phyloP scores from a whole-genome alignment of 208 protist species.

The Trypanosoma grayi region DNA sequence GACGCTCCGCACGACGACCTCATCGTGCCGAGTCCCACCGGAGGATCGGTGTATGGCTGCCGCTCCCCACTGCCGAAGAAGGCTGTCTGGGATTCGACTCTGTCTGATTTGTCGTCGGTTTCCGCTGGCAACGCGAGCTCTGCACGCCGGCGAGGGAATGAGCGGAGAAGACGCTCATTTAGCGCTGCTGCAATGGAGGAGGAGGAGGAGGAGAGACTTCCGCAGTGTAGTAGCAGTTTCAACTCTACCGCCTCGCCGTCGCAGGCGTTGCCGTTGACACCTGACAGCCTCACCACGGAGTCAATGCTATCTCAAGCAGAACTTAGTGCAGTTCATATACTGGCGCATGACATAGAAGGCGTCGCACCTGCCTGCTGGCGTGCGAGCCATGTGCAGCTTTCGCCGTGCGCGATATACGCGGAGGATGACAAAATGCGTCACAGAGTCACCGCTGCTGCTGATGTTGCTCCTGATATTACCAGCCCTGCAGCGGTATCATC shows the following conservation, averaged over 20 bases:
- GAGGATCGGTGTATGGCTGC: neutral
- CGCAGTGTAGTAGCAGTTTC: no score
- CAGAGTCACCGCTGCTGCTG: no score
- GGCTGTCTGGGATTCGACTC: neutral
- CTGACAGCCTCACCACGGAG: neutral
- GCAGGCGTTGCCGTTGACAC: neutral
- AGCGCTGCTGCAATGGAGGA: neutral
- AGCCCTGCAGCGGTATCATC: no score
- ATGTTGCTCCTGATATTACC: no score
- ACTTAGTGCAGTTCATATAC: conserved; percentile 8
- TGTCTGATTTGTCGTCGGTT: neutral
- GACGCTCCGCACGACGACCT: neutral
- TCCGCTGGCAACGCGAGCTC: neutral
- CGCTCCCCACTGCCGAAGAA: neutral
- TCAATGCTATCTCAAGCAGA: conserved; percentile 14
- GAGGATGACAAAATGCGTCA: neutral
- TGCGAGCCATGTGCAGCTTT: conserved; percentile 8
- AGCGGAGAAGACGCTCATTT: neutral
- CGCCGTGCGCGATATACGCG: conserved; percentile 13
- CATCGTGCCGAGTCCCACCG: neutral
- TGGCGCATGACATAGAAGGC: conserved; percentile 13
- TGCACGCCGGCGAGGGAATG: neutral
- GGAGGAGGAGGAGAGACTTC: no score
- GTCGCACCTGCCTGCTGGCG: neutral
- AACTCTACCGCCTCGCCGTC: neutral